Evolutionary conservation across 2,329 filamentous ascomycete genomes (phyloP).

Genomic region (Magnaporthiopsis incrustans): DNA sequence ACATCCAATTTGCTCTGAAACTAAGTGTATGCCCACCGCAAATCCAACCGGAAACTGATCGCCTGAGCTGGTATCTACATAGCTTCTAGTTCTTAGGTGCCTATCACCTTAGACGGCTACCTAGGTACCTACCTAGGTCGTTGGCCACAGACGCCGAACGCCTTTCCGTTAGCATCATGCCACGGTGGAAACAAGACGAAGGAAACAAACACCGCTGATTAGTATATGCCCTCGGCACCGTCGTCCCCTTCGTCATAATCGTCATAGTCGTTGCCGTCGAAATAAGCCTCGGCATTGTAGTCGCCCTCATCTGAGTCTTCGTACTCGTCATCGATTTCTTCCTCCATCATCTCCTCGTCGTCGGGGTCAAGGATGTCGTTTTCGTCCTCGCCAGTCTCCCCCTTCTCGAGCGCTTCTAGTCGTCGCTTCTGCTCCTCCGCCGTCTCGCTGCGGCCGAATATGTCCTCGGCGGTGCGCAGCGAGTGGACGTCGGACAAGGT

Average conservation of each 20-base stretch:
- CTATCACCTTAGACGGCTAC: background rate
- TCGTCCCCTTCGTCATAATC: slow-evolving; percentile 45
- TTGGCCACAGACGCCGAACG: background rate
- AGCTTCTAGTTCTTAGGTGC: background rate
- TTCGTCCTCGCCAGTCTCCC: slow-evolving; percentile 39
- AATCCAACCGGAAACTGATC: background rate
- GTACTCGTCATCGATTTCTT: slow-evolving; percentile 36
- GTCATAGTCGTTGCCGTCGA: slow-evolving; percentile 49
- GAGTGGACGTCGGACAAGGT: slow-evolving; percentile 39
- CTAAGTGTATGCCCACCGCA: background rate
- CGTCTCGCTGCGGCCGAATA: slow-evolving; percentile 31
- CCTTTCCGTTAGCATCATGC: background rate
- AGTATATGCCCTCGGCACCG: slow-evolving; percentile 23
- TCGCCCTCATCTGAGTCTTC: slow-evolving; percentile 54
- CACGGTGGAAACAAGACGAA: background rate
- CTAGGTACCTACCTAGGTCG: too few relatives aligned
- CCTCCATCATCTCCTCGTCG: slow-evolving; percentile 27
- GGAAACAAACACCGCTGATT: background rate
- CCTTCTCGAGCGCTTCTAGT: slow-evolving; percentile 19
- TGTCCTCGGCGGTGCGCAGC: slow-evolving; percentile 42
- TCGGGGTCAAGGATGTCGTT: slow-evolving; percentile 40
- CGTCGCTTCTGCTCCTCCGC: slow-evolving; percentile 22
- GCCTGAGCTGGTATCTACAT: background rate
- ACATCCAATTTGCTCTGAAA: background rate
- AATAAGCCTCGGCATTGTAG: slow-evolving; percentile 54